A percentile compares a stretch with the other conserved stretches of the same genome.
These are phyloP conservation scores for Malbranchea zuffiana DNA, from an alignment of 2,329 filamentous ascomycete species.

Conservation along the genomic window DNA sequence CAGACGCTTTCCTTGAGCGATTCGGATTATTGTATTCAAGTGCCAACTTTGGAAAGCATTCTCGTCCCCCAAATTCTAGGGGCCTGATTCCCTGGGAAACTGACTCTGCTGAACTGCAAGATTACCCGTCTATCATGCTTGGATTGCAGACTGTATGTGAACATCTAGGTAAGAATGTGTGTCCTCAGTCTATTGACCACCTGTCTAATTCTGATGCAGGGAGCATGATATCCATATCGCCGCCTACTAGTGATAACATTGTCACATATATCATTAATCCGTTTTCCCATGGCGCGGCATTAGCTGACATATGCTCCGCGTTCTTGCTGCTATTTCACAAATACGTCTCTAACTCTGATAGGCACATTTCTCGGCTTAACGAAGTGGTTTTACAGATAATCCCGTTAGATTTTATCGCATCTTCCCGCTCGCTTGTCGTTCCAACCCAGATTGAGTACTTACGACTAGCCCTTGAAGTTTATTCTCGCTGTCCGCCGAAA, in stretches of 20 bases:
- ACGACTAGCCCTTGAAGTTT: constrained; percentile 46
- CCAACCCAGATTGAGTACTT: constrained; percentile 40
- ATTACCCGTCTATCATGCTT: constrained; percentile 28
- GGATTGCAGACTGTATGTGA: constrained; percentile 27
- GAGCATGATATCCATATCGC: constrained; percentile 24
- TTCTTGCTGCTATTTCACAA: constrained; percentile 48
- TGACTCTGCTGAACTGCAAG: constrained; percentile 17
- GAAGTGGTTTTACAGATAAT: constrained; percentile 50
- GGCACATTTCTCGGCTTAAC: constrained; percentile 23
- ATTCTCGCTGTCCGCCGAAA: constrained; percentile 46
- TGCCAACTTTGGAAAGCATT: constrained; percentile 46
- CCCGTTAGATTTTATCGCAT: constrained; percentile 45
- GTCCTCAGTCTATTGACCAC: background rate
- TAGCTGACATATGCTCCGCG: constrained; percentile 44
- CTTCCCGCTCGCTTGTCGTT: constrained; percentile 42
- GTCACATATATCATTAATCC: constrained; percentile 52
- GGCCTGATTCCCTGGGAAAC: constrained; percentile 31
- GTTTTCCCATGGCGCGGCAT: constrained; percentile 37
- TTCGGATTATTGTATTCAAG: constrained; percentile 45
- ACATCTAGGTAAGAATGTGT: constrained; percentile 25
- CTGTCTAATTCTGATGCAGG: constrained; percentile 21
- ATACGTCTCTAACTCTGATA: constrained; percentile 35
- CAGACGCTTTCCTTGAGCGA: constrained; percentile 43
- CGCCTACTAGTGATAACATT: constrained; percentile 32
- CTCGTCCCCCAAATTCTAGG: constrained; percentile 33